Percentiles rank a stretch among this genome's conserved stretches.
Conservation (phyloP, 768 basidiomycete genomes). For the Favolaschia claudopus region DNA sequence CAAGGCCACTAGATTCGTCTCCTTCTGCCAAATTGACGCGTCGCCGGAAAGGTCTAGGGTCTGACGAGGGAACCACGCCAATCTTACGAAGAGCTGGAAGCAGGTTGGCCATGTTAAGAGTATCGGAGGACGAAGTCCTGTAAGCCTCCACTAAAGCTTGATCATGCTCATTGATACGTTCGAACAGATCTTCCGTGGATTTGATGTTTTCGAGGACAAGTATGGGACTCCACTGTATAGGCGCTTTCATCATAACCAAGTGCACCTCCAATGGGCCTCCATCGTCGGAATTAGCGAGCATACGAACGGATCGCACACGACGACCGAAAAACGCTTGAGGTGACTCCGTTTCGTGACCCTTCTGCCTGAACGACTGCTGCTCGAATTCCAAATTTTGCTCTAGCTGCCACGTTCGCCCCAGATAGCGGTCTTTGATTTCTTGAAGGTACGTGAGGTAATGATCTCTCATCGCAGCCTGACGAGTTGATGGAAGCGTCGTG, state of each 20-base stretch:
- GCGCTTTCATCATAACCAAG: too few species aligned
- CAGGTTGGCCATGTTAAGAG: too few species aligned
- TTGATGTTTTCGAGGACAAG: not conserved
- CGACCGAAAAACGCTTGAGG: too few species aligned
- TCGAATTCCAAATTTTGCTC: not conserved
- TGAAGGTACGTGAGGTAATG: not conserved
- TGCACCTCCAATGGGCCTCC: too few species aligned
- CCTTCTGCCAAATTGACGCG: too few species aligned
- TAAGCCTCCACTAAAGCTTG: not conserved
- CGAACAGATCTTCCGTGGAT: not conserved
- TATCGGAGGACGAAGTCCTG: not conserved
- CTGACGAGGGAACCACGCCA: too few species aligned
- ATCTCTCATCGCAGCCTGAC: not conserved
- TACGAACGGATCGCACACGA: too few species aligned
- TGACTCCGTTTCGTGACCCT: not conserved
- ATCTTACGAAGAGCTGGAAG: too few species aligned
- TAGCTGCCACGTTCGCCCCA: not conserved
- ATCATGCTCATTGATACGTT: not conserved
- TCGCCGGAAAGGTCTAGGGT: too few species aligned
- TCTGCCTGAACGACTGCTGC: not conserved
- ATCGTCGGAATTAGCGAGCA: too few species aligned
- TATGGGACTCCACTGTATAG: not conserved
- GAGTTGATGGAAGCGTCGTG: not conserved
- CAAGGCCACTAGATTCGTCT: too few species aligned
- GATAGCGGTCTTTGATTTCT: not conserved